Percentiles rank a stretch among this genome's conserved stretches.
These are phyloP conservation scores for Tanacetum coccineum DNA, from an alignment of 129 eudicot genomes.

Conservation along the genomic window DNA sequence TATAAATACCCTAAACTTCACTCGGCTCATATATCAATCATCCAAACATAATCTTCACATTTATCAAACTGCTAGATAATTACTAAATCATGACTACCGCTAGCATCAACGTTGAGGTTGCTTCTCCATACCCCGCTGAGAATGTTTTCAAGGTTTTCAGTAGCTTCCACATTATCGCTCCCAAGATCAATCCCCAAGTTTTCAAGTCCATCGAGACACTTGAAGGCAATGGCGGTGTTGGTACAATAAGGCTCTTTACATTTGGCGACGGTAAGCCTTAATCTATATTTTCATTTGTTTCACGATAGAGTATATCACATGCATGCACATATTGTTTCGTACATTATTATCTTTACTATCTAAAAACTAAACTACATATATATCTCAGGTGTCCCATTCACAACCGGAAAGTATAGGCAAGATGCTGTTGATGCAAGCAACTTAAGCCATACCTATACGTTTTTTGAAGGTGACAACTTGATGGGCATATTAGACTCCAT, in stretches of 20 bases:
- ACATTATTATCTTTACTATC: no score
- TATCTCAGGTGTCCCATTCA: conserved; percentile 2
- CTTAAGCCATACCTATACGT: neutral
- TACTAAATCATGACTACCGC: conserved; percentile 5
- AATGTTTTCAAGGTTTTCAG: conserved; percentile 3
- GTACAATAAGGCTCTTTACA: conserved; percentile 20
- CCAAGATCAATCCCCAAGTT: conserved; percentile 14
- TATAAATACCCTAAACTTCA: conserved; percentile 6
- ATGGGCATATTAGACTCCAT: conserved; percentile 12
- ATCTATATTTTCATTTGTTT: neutral
- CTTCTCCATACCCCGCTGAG: conserved; percentile 7
- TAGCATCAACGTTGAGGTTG: conserved; percentile 4
- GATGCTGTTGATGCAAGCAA: conserved; percentile 6
- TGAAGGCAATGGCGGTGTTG: conserved; percentile 17
- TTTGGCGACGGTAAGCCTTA: conserved; percentile 11
- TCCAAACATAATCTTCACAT: neutral
- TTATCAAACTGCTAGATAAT: neutral
- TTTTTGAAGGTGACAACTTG: conserved; percentile 15
- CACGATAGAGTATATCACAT: neutral
- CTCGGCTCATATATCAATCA: neutral
- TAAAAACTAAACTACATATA: no score
- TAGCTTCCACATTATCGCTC: conserved; percentile 11
- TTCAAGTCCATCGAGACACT: conserved; percentile 16
- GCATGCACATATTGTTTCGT: neutral
- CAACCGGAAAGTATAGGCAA: conserved; percentile 3